A percentile compares a stretch with the other conserved stretches of the same genome.
Evolutionary conservation across 2,329 filamentous ascomycete species (phyloP).

Genomic region (Ustulina deusta): DNA sequence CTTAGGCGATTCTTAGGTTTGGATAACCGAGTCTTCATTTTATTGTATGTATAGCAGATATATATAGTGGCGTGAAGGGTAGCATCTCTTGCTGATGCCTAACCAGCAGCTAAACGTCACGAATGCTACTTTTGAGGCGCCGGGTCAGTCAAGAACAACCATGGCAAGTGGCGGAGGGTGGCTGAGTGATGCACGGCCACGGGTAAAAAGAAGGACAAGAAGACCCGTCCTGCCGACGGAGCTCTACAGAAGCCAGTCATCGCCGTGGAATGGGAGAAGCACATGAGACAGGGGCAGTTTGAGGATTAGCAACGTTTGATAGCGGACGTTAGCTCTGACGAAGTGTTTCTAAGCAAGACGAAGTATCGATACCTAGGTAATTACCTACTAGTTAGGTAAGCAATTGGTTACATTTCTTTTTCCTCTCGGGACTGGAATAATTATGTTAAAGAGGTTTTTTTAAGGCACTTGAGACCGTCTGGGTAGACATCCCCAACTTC

Average conservation of each 20-base stretch:
- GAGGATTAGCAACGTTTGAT: constrained; percentile 61
- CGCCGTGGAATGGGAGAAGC: constrained; percentile 27
- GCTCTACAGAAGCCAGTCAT: neutral
- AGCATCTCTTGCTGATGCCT: too few relatives aligned
- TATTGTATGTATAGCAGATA: too few relatives aligned
- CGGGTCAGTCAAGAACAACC: too few relatives aligned
- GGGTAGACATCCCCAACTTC: constrained; percentile 65
- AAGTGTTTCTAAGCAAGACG: constrained; percentile 56
- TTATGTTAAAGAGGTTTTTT: neutral
- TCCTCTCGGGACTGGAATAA: neutral
- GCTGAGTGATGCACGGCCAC: too few relatives aligned
- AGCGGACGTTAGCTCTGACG: constrained; percentile 56
- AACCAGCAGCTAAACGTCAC: too few relatives aligned
- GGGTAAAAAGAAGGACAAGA: constrained; percentile 24
- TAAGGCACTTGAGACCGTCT: constrained; percentile 57
- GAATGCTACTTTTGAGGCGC: too few relatives aligned
- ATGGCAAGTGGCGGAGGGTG: too few relatives aligned
- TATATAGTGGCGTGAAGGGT: too few relatives aligned
- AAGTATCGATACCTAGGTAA: constrained; percentile 59
- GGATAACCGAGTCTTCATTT: too few relatives aligned
- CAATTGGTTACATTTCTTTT: neutral
- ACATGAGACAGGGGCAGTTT: constrained; percentile 47
- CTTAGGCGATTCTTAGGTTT: too few relatives aligned
- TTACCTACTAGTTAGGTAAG: too few relatives aligned
- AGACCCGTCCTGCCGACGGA: neutral